These are phyloP conservation scores for Pseudogymnoascus sp. DNA, from an alignment of 2,329 filamentous ascomycete species.

Conservation along the genomic window DNA sequence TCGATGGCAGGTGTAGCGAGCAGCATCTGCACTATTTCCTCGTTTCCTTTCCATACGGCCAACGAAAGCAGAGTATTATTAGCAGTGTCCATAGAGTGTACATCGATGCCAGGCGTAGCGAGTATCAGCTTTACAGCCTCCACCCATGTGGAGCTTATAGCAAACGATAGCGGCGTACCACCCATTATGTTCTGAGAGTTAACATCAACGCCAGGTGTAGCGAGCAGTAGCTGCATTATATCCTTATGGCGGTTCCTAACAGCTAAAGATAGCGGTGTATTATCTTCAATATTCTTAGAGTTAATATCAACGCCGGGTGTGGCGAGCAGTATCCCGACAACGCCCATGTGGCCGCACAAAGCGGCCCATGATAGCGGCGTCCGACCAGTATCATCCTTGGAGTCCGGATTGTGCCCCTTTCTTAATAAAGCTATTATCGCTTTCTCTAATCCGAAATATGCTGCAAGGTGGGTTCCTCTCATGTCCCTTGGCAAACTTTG, in stretches of 20 bases:
- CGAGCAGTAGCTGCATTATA: slow-evolving; percentile 22
- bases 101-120: background rate
- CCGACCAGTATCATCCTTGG: slow-evolving; percentile 22
- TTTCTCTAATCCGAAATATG: slow-evolving; percentile 22
- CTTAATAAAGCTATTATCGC: slow-evolving; percentile 9
- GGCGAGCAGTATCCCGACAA: slow-evolving; percentile 13
- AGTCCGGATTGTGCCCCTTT: slow-evolving; percentile 11
- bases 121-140: slow-evolving; percentile 11
- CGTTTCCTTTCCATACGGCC: background rate
- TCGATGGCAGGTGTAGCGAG: slow-evolving; percentile 2
- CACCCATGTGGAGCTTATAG: background rate
- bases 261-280: slow-evolving; percentile 27
- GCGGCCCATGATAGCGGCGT: slow-evolving; percentile 27
- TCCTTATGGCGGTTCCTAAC: slow-evolving; percentile 21
- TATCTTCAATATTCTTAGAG: slow-evolving; percentile 16
- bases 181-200: background rate
- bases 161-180: slow-evolving; percentile 7
- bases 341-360: background rate
- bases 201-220: background rate
- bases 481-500: slow-evolving; percentile 15
- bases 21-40: background rate
- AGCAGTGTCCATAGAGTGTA: background rate
- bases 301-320: slow-evolving; percentile 9
- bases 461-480: slow-evolving; percentile 22
- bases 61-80: background rate